phyloP scores from a whole-genome alignment of 257 asterid genomes.

The Fraxinus cuspidata region DNA sequence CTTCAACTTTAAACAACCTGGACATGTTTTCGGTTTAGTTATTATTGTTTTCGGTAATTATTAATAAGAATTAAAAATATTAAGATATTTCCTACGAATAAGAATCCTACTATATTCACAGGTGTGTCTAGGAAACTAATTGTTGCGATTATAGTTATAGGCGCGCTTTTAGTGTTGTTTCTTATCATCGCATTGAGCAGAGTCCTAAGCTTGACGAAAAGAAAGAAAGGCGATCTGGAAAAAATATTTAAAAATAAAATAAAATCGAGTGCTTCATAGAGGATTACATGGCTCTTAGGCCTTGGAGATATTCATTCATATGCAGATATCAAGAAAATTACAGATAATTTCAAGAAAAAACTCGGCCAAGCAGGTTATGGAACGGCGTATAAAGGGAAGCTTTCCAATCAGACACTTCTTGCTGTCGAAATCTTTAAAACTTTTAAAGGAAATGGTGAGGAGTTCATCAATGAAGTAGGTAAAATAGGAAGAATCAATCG shows the following conservation, averaged over 20 bases:
- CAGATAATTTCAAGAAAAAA: background rate
- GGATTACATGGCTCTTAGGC: background rate
- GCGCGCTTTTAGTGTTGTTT: background rate
- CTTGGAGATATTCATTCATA: background rate
- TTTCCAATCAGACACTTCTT: background rate
- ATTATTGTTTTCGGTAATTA: no score
- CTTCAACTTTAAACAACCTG: slow-evolving; percentile 10
- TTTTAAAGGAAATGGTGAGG: background rate
- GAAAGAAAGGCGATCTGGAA: background rate
- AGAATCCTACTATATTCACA: background rate
- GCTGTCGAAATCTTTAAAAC: background rate
- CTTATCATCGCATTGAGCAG: background rate
- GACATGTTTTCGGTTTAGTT: background rate
- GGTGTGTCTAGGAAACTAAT: background rate
- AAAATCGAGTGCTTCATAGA: background rate
- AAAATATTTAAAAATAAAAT: no score
- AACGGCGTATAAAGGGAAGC: background rate
- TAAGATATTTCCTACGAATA: background rate
- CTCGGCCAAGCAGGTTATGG: background rate
- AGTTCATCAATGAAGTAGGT: background rate
- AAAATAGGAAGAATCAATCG: background rate
- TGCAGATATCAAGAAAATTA: slow-evolving; percentile 2
- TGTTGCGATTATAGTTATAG: no score
- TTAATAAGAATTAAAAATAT: no score
- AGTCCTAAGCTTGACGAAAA: background rate